Conservation (phyloP, 140 eudicot genomes). For the Flaveria floridana region DNA sequence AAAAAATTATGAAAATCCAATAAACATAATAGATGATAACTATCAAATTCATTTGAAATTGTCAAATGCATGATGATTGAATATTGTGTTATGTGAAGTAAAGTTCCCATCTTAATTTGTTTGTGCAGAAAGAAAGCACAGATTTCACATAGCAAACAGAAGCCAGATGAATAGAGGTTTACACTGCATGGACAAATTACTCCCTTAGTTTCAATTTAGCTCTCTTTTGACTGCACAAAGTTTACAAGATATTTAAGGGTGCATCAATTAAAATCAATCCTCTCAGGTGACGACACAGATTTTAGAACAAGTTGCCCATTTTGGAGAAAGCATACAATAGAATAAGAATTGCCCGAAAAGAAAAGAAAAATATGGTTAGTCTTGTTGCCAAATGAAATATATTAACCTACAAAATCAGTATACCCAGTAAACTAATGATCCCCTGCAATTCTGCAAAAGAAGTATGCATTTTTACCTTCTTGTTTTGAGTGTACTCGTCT, state of each 20-base stretch:
- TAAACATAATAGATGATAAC: not conserved
- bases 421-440: not conserved
- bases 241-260: slow-evolving; percentile 3
- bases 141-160: not conserved
- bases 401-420: not conserved
- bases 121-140: slow-evolving; percentile 4
- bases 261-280: slow-evolving; percentile 7
- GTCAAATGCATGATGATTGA: not conserved
- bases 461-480: slow-evolving; percentile 56
- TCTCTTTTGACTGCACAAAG: not conserved
- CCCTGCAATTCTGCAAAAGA: slow-evolving; percentile 15
- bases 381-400: not conserved
- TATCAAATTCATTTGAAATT: not conserved
- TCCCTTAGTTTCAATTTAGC: not conserved
- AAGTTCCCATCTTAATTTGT: slow-evolving; percentile 3
- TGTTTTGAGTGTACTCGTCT: slow-evolving; percentile 64
- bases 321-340: not conserved
- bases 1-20: not conserved
- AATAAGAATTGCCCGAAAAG: not conserved
- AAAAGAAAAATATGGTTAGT: not conserved
- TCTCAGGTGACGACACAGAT: not conserved
- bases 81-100: not conserved
- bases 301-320: not conserved
- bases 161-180: slow-evolving; percentile 3
- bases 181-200: slow-evolving; percentile 7